phyloP scores from a whole-genome alignment of 106 monocot genomes.

The Dendrobium chrysotoxum region DNA sequence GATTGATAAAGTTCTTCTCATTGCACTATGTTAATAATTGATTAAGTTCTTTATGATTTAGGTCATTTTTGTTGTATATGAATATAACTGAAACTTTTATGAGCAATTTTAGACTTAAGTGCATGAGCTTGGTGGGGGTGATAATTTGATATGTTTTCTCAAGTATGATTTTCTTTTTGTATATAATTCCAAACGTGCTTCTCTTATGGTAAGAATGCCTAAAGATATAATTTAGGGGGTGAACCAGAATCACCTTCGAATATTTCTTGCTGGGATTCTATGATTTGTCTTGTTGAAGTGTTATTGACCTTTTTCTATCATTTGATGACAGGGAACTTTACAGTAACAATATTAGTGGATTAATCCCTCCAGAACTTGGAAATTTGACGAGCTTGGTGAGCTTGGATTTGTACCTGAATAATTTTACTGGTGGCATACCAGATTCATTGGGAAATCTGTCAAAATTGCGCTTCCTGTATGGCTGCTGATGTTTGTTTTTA shows the following conservation, averaged over 20 bases:
- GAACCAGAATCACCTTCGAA: not conserved
- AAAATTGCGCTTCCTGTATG: conserved; percentile 86
- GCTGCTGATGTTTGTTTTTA: not conserved
- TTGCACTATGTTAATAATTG: not conserved
- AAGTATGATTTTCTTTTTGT: too few relatives aligned
- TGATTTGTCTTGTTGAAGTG: not conserved
- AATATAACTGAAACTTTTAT: not conserved
- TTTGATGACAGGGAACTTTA: conserved; percentile 77
- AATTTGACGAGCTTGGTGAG: conserved; percentile 88
- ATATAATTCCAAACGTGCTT: not conserved
- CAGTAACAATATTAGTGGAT: conserved; percentile 84
- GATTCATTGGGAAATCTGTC: conserved; percentile 64
- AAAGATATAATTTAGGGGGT: not conserved
- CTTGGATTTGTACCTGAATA: conserved; percentile 92
- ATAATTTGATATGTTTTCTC: not conserved
- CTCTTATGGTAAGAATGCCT: not conserved
- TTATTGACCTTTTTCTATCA: not conserved
- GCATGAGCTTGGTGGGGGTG: too few relatives aligned
- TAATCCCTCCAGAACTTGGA: conserved; percentile 80
- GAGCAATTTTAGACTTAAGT: not conserved
- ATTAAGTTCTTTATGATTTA: not conserved
- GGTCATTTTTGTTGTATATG: not conserved
- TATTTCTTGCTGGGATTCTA: not conserved
- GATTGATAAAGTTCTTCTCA: not conserved
- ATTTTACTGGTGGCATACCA: conserved; percentile 69